Conservation (phyloP, 2,329 filamentous ascomycete genomes). For the Dendryphion nanum region DNA sequence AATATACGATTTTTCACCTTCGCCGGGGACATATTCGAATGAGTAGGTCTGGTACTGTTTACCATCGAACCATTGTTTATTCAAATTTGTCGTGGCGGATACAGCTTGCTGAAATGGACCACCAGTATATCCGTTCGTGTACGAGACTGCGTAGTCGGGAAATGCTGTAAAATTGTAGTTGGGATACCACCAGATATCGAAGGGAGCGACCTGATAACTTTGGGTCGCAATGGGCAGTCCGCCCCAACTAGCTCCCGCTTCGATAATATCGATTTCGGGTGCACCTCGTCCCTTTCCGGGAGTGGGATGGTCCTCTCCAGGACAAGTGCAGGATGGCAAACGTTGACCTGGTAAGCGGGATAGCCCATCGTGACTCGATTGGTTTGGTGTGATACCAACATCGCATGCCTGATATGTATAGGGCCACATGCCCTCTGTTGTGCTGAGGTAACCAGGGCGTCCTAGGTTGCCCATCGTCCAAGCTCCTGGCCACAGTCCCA, state of each 20-base stretch:
- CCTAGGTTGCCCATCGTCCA: conserved; percentile 58
- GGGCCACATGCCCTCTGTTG: conserved; percentile 56
- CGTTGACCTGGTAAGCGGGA: conserved; percentile 46
- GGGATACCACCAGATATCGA: conserved; percentile 52
- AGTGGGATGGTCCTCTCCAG: conserved; percentile 47
- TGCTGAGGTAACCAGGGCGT: conserved; percentile 51
- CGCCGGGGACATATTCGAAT: conserved; percentile 55
- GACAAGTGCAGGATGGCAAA: conserved; percentile 46
- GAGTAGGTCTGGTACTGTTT: conserved; percentile 55
- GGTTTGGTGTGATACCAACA: conserved; percentile 50
- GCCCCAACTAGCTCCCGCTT: conserved; percentile 44
- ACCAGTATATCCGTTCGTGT: conserved; percentile 53
- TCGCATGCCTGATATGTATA: conserved; percentile 55
- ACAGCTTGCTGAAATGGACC: conserved; percentile 58
- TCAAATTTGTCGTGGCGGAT: conserved; percentile 54
- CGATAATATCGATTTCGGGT: conserved; percentile 51
- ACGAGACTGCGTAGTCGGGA: conserved; percentile 49
- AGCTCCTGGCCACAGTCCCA: conserved; percentile 53
- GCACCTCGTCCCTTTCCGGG: conserved; percentile 49
- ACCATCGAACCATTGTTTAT: conserved; percentile 57
- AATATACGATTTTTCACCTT: conserved; percentile 45
- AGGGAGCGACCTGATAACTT: conserved; percentile 51
- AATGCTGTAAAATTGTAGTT: conserved; percentile 54
- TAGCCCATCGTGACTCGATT: conserved; percentile 44
- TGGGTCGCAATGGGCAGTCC: conserved; percentile 48